Base-by-base conservation (phyloP, 352 stramenopile genomes). In the Phytophthora constricta region DNA sequence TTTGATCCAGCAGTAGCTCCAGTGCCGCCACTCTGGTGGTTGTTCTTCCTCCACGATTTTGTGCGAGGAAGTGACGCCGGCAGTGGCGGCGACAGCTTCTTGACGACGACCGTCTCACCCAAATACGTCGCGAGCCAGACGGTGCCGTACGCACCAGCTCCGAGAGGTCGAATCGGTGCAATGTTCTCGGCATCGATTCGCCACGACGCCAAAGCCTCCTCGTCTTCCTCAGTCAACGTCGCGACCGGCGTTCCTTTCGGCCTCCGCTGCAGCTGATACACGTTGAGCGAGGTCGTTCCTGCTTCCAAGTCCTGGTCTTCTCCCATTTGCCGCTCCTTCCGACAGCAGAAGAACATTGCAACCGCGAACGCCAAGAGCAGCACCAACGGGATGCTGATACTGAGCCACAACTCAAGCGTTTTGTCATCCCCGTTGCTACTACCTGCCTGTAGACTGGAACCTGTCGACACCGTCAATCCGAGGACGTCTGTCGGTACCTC, bases 51-150 rank as follows among this genome's bases (percentile, higher is more conserved):
- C 70, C 70, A 79, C 33, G 70, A 79, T 50, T 66, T 72, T 13
- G 70, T 76, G 4, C 66, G 63, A 1, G 70, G 57, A 0, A 76
- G 11, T 13, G 57, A 67, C 68, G 80, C 19, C 45, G 66, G 39
- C 63, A 83, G 70, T 17, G 54, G 54, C 7, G 73, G 72, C 23
- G 77, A 82, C 19, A 88, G 33, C 27, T 80, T 80, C 61, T 88
- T 88, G 23, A 86, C 72, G 1, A 79, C 79, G 7, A 88, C 79
- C 16, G 58, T 68, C 34, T 80, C 76, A 19, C 65, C 70, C 26
- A 81, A 47, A 42, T 85, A 88, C 43, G 68, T 78, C 5, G 79
- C 77, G 7, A 88, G 70, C 80, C 80, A 88, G 4, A 88, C 75
- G 0, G 80, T 83, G 2, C 77, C 78, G 45, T 79, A 88, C 22